Evolutionary conservation across 495 filamentous ascomycete genomes (phyloP), one percentile per base, ranked within the genome.

Genomic region (Aspergillus affinis): DNA sequence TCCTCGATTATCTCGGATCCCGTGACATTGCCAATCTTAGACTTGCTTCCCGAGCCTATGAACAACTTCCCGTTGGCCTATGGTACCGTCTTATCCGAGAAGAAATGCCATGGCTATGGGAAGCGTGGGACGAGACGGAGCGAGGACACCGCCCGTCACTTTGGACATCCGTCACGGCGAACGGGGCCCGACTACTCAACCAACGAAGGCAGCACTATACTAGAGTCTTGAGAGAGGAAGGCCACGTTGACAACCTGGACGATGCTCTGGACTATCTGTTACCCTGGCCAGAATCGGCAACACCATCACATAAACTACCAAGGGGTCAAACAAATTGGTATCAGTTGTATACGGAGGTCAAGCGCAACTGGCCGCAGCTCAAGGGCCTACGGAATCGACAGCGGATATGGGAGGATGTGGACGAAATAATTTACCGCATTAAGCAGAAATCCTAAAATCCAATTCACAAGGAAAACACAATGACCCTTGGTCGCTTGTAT

Each of bases 71-170:
- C 2, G 63, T 61, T 2, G 18, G 13, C 29, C 41, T 76, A 2
- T 76, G 67, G 61, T 60, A 64, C 15, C 48, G 49, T 21, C 63
- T 72, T 6, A 44, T 73, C 17, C 56, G 55, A 4, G 44, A 62
- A 49, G 70, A 76, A 20, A 72, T 73, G 70, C 72, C 70, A 0
- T 76, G 67, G 67, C 46, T 75, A 13, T 73, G 64, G 63, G 74
- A 76, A 62, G 64, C 62, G 0, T 67, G 62, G 58, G 59, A 64
- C 4, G 55, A 59, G 27, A 23, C 30, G 13, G 61, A 63, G 45
- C n/a, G 45, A 12, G 51, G n/a, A 12, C 51, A 60, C 7, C 19
- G 10, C 6, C 61, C 54, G 54, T 54, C 47, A n/a, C 15, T 48
- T 36, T 69, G 49, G 63, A 68, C 59, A 46, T 60, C 27, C 57